Evolutionary conservation across 805 yeast genomes (phyloP), one percentile per base, ranked within the genome.

Genomic region (Wickerhamiella brachini): DNA sequence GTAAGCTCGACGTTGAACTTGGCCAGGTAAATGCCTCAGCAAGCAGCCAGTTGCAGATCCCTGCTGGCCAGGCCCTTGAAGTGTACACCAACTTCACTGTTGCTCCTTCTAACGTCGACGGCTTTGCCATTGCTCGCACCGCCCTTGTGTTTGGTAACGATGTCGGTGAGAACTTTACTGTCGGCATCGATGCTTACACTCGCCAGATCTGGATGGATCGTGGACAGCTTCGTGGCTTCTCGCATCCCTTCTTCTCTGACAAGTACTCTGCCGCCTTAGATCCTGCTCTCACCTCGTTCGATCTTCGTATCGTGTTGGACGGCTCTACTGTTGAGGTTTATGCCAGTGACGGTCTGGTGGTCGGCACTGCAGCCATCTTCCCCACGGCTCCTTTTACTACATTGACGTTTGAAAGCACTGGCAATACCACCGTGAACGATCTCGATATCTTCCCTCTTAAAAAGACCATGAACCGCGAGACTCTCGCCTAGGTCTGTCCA

Each of bases 141-240:
- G 34, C 29, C 5, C 26, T 51, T 3, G 45, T 48, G 10, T 34
- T 56, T 18, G 23, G 13, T 44, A 56, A 56, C 44, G 26, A 38
- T 18, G 18, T 39, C 1, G 45, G 31, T 23, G 59, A 56, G 44
- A 21, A 18, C 26, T 42, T 56, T 2, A 49, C 49, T 17, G 24
- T 53, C 6, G 59, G 59, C 12, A 18, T 56, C 23, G 59, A 54
- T 21, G 41, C 31, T 12, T 18, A 39, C 38, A 39, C 20, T 23
- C 17, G 41, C 20, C 56, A 53, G 49, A 24, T 56, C 17, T 56
- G 59, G 59, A 17, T 56, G 5, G 57, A 55, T 29, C 51, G 59
- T 4, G 47, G 49, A n/a, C 12, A 26, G 10, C 26, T 47, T 9
- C 22, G 17, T 9, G 58, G 58, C 8, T 56, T 56, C 44, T 7